Evolutionary conservation across 805 yeast species (phyloP), one percentile per base, ranked within the genome.

Genomic region (Candida nonsorbophila): DNA sequence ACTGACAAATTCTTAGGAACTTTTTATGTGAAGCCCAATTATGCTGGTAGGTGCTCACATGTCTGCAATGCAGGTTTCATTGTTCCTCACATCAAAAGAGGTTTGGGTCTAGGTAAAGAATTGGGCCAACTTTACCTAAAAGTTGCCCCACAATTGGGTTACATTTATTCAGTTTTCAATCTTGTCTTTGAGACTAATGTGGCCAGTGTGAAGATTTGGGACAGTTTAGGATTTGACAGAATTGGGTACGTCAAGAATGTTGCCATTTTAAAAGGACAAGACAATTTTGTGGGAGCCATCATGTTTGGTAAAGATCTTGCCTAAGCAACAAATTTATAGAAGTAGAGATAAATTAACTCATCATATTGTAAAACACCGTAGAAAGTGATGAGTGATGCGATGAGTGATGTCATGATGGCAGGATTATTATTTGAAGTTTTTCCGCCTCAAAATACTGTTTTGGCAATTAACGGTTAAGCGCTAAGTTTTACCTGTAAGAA

Each of bases 41-140:
- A 87, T 49, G 56, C 67, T 2, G 95, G 94, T 6, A 70, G 95
- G 34, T 79, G 90, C 38, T 76, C 92, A 0, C 96, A 88, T 46
- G 79, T 75, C 16, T 85, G 95, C 46, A 88, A 88, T 51, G 96
- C 79, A 0, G 95, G 94, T 0, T 88, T 88, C 47, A 50, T 86
- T 7, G 95, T 88, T 5, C 72, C 72, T 34, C 62, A 66, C 6
- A 39, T 39, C 0, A 58, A 60, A 15, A 68, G 97, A 37, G 92
- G 94, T 0, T 52, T 66, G 26, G 79, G 82, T 7, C 54, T 84
- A 10, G 96, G 95, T 1, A 66, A 58, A 20, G 69, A 69, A n/a
- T 47, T 88, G 47, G 97, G 94, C 4, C 58, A 59, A 32, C 58
- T 69, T 24, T 88, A 84, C 49, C 49, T 86, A 25, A 49, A 57